Evolutionary conservation across 1,284 basidiomycete species (phyloP), one percentile per base, ranked within the genome.

Genomic region (Ustilago shanxiensis): DNA sequence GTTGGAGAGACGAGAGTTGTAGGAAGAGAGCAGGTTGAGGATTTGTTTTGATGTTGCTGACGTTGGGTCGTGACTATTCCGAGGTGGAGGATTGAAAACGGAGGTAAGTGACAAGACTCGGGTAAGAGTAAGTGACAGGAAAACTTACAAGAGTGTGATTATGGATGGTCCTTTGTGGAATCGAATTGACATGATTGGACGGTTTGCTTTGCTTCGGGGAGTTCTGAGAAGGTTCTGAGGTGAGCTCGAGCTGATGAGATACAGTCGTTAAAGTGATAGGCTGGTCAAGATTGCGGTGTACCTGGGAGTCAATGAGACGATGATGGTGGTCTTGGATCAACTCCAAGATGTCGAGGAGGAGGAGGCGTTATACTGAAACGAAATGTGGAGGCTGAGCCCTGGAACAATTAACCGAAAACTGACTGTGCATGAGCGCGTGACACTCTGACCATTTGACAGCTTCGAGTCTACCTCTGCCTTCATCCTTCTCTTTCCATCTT

Each of bases 101-200:
- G 39, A 24, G 20, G 20, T 16, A n/a, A 22, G 29, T n/a, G n/a
- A n/a, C n/a, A n/a, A n/a, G n/a, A n/a, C n/a, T n/a, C n/a, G n/a
- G n/a, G n/a, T n/a, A n/a, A n/a, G n/a, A n/a, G n/a, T n/a, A 44
- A n/a, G 58, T 2, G 44, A 20, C 31, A 18, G 18, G 20, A n/a
- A 11, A 18, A 60, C 70, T 63, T 63, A 74, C 72, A 77, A 77
- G 16, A 77, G 66, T 2, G 74, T 77, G 18, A 77, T 62, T 62
- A 77, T 68, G 11, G 69, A 61, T 1, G 74, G 69, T 14, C 69
- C 69, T 33, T 65, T 61, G 44, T 77, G 74, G 31, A 69, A 77
- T 16, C 74, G 49, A 24, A 72, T 57, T 39, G 74, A 77, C 74
- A 77, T 77, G 28, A 8, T n/a, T 33, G 26, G 7, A 41, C 35